phyloP scores from a whole-genome alignment of 2,329 filamentous ascomycete genomes.

The Colletotrichum liriopes region DNA sequence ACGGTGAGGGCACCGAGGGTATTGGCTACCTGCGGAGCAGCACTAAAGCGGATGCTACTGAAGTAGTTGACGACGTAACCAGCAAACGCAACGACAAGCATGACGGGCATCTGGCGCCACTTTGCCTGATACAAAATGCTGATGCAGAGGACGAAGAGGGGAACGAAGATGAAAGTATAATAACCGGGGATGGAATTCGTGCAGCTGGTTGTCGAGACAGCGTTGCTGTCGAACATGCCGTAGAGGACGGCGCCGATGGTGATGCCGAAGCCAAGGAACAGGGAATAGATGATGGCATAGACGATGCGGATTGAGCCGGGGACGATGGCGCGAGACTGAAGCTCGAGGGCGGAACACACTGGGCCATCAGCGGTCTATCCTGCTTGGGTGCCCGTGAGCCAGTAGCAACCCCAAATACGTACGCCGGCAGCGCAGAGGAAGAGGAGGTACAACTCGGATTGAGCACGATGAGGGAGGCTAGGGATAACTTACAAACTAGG shows the following conservation, averaged over 20 bases:
- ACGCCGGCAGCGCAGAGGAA: conserved; percentile 48
- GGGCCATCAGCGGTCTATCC: conserved; percentile 53
- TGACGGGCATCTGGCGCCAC: conserved; percentile 84
- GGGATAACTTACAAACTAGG: conserved; percentile 64
- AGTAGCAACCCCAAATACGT: conserved; percentile 15
- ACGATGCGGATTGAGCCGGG: conserved; percentile 82
- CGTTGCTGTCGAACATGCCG: conserved; percentile 71
- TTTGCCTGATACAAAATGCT: conserved; percentile 86
- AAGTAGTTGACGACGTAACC: conserved; percentile 87
- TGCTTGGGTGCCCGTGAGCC: conserved; percentile 11
- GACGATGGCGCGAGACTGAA: conserved; percentile 79
- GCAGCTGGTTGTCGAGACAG: conserved; percentile 63
- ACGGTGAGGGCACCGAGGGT: conserved; percentile 84
- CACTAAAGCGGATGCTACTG: conserved; percentile 74
- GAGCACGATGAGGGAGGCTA: not conserved
- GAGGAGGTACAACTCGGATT: conserved; percentile 24
- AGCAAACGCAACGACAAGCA: conserved; percentile 80
- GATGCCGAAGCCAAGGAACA: conserved; percentile 81
- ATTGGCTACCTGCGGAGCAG: conserved; percentile 82
- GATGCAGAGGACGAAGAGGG: conserved; percentile 80
- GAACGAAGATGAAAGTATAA: conserved; percentile 79
- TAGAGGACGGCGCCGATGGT: conserved; percentile 77
- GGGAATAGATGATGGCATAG: conserved; percentile 81
- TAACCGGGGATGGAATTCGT: conserved; percentile 58
- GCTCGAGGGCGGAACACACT: conserved; percentile 69